phyloP scores from a whole-genome alignment of 148 eudicot species.

The Talinum fruticosum region DNA sequence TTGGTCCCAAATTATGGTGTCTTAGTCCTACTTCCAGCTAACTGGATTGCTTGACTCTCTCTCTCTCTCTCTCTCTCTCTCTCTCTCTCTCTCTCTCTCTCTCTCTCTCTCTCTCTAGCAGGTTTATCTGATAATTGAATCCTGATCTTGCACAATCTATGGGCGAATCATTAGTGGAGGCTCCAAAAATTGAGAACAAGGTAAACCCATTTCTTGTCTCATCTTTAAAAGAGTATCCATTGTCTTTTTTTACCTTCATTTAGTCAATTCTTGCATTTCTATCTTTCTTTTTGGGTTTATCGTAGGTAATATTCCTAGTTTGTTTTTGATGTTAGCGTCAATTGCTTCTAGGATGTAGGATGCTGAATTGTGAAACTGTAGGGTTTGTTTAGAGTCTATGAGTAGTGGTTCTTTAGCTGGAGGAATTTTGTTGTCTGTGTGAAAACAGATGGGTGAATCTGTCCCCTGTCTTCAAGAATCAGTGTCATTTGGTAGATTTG shows the following conservation, averaged over 20 bases:
- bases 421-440: slow-evolving; percentile 26
- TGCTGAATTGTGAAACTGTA: slow-evolving; percentile 16
- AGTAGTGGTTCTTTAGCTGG: slow-evolving; percentile 18
- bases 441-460: slow-evolving; percentile 72
- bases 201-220: slow-evolving; percentile 39
- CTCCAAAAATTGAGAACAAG: slow-evolving; percentile 48
- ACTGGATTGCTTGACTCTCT: slow-evolving; percentile 18
- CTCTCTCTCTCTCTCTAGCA: slow-evolving; percentile 5
- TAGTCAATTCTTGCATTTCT: slow-evolving; percentile 10
- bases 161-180: slow-evolving; percentile 67
- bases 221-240: slow-evolving; percentile 23
- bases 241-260: slow-evolving; percentile 15
- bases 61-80: slow-evolving; percentile 8
- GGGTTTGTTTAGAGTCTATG: not conserved
- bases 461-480: slow-evolving; percentile 51
- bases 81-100: slow-evolving; percentile 16
- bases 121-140: slow-evolving; percentile 26
- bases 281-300: not conserved
- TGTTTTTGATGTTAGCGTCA: slow-evolving; percentile 21
- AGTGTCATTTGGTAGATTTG: slow-evolving; percentile 91
- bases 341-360: slow-evolving; percentile 13
- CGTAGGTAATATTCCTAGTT: not conserved
- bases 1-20: slow-evolving; percentile 23
- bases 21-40: slow-evolving; percentile 24
- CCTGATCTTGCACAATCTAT: slow-evolving; percentile 37